A percentile compares a stretch with the other conserved stretches of the same genome.
These are phyloP conservation scores for Tetrapisispora iriomotensis DNA, from an alignment of 805 yeast species.

Conservation along the genomic window DNA sequence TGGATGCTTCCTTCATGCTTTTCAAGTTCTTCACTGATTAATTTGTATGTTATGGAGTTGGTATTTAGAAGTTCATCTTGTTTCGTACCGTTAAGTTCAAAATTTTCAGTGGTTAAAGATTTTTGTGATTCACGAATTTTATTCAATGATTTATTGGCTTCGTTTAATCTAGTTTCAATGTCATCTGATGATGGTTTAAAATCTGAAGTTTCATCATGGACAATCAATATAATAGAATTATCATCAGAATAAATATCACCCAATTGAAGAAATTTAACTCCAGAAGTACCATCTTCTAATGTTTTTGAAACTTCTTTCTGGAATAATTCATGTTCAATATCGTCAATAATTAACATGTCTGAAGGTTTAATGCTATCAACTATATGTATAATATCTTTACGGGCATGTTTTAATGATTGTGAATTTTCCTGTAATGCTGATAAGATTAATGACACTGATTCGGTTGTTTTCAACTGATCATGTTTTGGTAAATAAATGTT, in stretches of 20 bases:
- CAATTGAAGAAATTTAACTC: conserved; percentile 51
- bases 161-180: conserved; percentile 40
- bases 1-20: conserved; percentile 29
- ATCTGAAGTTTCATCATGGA: conserved; percentile 43
- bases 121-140: conserved; percentile 48
- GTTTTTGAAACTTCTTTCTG: conserved; percentile 19
- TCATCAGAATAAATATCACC: conserved; percentile 37
- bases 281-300: conserved; percentile 23
- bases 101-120: conserved; percentile 39
- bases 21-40: conserved; percentile 30
- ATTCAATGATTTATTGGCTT: conserved; percentile 46
- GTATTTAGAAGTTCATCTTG: conserved; percentile 38
- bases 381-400: conserved; percentile 57
- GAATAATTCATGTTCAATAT: conserved; percentile 44
- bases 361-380: conserved; percentile 69
- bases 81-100: conserved; percentile 43
- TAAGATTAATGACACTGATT: conserved; percentile 52
- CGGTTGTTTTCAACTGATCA: conserved; percentile 34
- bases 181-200: conserved; percentile 63
- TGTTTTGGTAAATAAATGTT: conserved; percentile 40
- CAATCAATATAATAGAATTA: conserved; percentile 46
- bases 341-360: conserved; percentile 46
- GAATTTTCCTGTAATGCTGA: conserved; percentile 40
- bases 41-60: conserved; percentile 11
- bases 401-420: conserved; percentile 48